Percentiles rank a stretch among this genome's conserved stretches.
phyloP scores from a whole-genome alignment of 768 basidiomycete species.

The Rhizopogon vesiculosus region DNA sequence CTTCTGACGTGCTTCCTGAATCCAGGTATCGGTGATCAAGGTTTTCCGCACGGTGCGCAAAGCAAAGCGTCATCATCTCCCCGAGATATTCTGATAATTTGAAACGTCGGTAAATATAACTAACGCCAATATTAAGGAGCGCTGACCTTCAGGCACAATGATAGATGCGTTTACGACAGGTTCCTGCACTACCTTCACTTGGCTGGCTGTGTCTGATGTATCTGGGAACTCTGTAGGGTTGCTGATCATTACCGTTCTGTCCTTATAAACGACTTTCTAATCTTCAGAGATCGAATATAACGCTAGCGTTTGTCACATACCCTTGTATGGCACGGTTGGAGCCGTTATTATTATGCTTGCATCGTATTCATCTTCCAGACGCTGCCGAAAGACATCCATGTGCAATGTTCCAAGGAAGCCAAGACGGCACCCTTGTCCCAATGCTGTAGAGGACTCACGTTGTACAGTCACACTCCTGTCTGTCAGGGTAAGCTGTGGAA shows the following conservation, averaged over 20 bases:
- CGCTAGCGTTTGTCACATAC: conserved; percentile 29
- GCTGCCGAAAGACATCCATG: conserved; percentile 94
- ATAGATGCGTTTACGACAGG: conserved; percentile 93
- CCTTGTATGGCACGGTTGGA: conserved; percentile 91
- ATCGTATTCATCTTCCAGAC: conserved; percentile 95
- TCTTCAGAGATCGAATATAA: not conserved
- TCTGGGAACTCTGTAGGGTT: conserved; percentile 98
- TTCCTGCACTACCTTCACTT: conserved; percentile 79
- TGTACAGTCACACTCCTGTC: conserved; percentile 89
- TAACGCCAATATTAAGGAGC: not conserved
- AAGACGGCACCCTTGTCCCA: conserved; percentile 92
- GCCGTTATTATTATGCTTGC: conserved; percentile 94
- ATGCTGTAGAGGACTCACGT: conserved; percentile 87
- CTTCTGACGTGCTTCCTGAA: conserved; percentile 21
- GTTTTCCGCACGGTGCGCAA: conserved; percentile 76
- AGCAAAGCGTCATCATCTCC: conserved; percentile 94
- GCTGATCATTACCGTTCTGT: conserved; percentile 63
- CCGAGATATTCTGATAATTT: conserved; percentile 74
- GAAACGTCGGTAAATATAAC: not conserved
- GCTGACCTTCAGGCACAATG: conserved; percentile 85
- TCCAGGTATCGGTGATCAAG: conserved; percentile 86
- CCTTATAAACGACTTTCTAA: conserved; percentile 64
- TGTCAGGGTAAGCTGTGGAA: conserved; percentile 66
- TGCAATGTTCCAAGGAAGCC: conserved; percentile 96
- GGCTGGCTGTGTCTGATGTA: conserved; percentile 49